These are phyloP conservation scores for Musa troglodytarum DNA, from an alignment of 176 grass and related monocot species.

Conservation along the genomic window DNA sequence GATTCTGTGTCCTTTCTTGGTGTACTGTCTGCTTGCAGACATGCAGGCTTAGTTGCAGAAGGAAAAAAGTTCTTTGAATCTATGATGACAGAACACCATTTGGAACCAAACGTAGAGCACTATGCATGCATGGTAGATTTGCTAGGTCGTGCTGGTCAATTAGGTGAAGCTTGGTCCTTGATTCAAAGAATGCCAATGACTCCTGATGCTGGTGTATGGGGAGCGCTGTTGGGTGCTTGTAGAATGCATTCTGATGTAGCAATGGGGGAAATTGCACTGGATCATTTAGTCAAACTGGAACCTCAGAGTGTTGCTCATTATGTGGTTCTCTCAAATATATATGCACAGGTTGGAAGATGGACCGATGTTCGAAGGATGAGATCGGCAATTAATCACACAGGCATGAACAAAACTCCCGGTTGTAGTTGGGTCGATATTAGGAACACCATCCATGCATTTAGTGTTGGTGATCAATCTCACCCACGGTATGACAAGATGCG, in stretches of 20 bases:
- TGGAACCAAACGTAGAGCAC: constrained; percentile 50
- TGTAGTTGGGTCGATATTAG: constrained; percentile 34
- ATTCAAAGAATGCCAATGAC: constrained; percentile 60
- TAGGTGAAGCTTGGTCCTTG: constrained; percentile 55
- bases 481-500: constrained; percentile 40
- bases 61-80: constrained; percentile 42
- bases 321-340: constrained; percentile 68
- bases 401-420: constrained; percentile 71
- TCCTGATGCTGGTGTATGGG: constrained; percentile 64
- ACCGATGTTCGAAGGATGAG: constrained; percentile 65
- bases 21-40: constrained; percentile 66
- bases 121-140: constrained; percentile 91
- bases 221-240: constrained; percentile 74
- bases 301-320: constrained; percentile 47
- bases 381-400: constrained; percentile 38
- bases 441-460: constrained; percentile 48
- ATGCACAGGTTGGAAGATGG: constrained; percentile 58
- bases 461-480: constrained; percentile 42
- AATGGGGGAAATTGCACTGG: constrained; percentile 58
- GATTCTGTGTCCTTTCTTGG: constrained; percentile 68
- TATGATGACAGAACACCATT: constrained; percentile 34
- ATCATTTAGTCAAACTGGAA: constrained; percentile 52
- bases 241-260: constrained; percentile 52
- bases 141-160: constrained; percentile 56
- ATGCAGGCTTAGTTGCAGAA: constrained; percentile 65